Conservation (phyloP, 2,329 filamentous ascomycete genomes). For the Didymella pomorum region DNA sequence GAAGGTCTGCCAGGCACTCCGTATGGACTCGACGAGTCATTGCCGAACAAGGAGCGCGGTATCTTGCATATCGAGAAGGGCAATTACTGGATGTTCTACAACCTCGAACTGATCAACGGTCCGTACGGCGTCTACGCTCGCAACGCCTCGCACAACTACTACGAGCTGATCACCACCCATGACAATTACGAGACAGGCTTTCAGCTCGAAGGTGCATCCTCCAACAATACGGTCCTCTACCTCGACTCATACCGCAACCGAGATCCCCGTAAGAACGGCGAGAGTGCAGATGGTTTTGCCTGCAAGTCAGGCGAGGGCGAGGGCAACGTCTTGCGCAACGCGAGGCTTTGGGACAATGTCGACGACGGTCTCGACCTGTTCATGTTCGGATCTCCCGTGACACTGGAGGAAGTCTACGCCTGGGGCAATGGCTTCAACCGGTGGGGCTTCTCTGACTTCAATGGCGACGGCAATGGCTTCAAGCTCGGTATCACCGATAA, state of each 20-base stretch:
- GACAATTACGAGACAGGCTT: constrained; percentile 44
- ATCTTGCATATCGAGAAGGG: not conserved
- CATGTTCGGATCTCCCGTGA: constrained; percentile 54
- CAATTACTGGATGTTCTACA: not conserved
- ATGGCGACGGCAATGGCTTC: constrained; percentile 60
- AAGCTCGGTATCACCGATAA: constrained; percentile 55
- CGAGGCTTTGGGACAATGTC: constrained; percentile 61
- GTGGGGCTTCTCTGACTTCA: constrained; percentile 56
- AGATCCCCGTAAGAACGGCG: constrained; percentile 60
- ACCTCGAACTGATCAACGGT: not conserved
- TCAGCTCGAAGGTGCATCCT: constrained; percentile 46
- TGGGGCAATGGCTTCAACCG: constrained; percentile 59
- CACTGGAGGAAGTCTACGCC: constrained; percentile 55
- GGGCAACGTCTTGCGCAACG: constrained; percentile 57
- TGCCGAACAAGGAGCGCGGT: not conserved
- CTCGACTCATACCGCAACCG: constrained; percentile 37
- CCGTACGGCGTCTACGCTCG: not conserved
- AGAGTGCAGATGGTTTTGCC: constrained; percentile 60
- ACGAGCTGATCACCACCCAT: not conserved
- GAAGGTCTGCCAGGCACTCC: not conserved
- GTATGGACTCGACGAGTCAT: not conserved
- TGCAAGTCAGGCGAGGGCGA: constrained; percentile 58
- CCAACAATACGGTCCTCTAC: constrained; percentile 36
- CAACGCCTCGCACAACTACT: not conserved
- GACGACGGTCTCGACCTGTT: constrained; percentile 59